Conservation (phyloP, 1,284 basidiomycete genomes). For the Trichosporon ovoides region DNA sequence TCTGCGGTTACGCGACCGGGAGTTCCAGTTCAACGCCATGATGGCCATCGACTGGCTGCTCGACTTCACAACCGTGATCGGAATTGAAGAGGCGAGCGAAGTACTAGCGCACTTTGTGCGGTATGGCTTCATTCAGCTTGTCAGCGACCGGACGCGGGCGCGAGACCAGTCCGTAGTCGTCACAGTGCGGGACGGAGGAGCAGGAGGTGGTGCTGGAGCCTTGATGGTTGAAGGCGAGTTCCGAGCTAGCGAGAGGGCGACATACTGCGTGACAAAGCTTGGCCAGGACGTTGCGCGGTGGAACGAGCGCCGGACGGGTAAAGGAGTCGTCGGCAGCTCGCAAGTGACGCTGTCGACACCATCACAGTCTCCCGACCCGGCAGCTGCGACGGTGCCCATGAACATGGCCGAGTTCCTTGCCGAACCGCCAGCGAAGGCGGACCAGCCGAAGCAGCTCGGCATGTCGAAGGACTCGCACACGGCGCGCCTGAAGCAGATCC, state of each 20-base stretch:
- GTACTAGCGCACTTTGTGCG: constrained; percentile 96
- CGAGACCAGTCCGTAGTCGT: constrained; percentile 84
- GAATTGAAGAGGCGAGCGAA: constrained; percentile 93
- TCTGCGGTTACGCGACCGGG: constrained; percentile 41
- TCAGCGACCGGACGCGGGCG: constrained; percentile 61
- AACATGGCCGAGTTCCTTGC: constrained; percentile 19
- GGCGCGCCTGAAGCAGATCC: constrained; percentile 82
- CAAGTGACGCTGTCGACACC: constrained; percentile 44
- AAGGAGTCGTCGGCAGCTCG: constrained; percentile 25
- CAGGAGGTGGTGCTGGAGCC: constrained; percentile 43
- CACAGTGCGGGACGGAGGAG: constrained; percentile 56
- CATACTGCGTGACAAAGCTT: constrained; percentile 90
- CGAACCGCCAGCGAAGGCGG: constrained; percentile 7
- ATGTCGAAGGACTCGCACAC: constrained; percentile 76
- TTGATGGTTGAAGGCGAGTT: constrained; percentile 72
- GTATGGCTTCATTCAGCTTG: constrained; percentile 80
- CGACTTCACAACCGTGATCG: constrained; percentile 94
- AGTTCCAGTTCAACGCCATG: constrained; percentile 79
- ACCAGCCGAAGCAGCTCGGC: constrained; percentile 15
- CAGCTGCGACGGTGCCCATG: not conserved
- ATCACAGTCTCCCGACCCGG: not conserved
- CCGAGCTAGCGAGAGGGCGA: constrained; percentile 86
- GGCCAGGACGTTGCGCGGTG: constrained; percentile 79
- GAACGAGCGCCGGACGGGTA: constrained; percentile 49
- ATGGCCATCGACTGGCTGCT: constrained; percentile 92